Conservation (phyloP, 208 protist genomes). For the Wallacemonas rigidus region DNA sequence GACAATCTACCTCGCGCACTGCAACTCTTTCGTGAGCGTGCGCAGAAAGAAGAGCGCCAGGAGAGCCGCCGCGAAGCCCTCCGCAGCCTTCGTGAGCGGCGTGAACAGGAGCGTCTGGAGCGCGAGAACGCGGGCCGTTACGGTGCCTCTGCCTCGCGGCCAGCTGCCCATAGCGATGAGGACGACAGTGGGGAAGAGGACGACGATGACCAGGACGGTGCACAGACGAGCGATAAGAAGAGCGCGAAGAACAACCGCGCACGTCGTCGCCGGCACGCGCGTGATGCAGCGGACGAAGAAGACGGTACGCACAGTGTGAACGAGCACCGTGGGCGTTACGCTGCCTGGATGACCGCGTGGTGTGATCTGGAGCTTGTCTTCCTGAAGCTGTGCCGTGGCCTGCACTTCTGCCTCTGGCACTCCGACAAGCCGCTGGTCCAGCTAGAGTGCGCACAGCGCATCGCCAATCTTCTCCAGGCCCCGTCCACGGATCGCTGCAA, state of each 20-base stretch:
- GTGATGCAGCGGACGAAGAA: background rate
- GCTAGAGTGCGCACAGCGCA: slow-evolving; percentile 76
- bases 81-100: slow-evolving; percentile 31
- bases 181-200: slow-evolving; percentile 24
- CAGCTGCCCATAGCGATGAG: slow-evolving; percentile 14
- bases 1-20: slow-evolving; percentile 56
- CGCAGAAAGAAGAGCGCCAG: slow-evolving; percentile 30
- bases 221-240: slow-evolving; percentile 21
- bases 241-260: background rate
- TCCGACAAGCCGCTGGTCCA: slow-evolving; percentile 92
- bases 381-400: slow-evolving; percentile 82
- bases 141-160: slow-evolving; percentile 9
- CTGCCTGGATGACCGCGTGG: slow-evolving; percentile 67
- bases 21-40: slow-evolving; percentile 41
- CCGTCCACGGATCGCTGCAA: slow-evolving; percentile 50
- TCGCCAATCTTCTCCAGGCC: slow-evolving; percentile 61
- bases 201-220: slow-evolving; percentile 26
- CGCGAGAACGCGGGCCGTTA: slow-evolving; percentile 43
- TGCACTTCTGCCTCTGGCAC: slow-evolving; percentile 92
- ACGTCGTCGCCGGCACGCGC: slow-evolving; percentile 6
- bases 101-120: slow-evolving; percentile 35
- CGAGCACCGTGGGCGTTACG: slow-evolving; percentile 53
- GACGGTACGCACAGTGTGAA: background rate
- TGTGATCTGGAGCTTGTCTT: slow-evolving; percentile 80
- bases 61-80: slow-evolving; percentile 37